A percentile compares a stretch with the other conserved stretches of the same genome.
These are phyloP conservation scores for Amauroascus niger DNA, from an alignment of 2,329 filamentous ascomycete genomes.

Conservation along the genomic window DNA sequence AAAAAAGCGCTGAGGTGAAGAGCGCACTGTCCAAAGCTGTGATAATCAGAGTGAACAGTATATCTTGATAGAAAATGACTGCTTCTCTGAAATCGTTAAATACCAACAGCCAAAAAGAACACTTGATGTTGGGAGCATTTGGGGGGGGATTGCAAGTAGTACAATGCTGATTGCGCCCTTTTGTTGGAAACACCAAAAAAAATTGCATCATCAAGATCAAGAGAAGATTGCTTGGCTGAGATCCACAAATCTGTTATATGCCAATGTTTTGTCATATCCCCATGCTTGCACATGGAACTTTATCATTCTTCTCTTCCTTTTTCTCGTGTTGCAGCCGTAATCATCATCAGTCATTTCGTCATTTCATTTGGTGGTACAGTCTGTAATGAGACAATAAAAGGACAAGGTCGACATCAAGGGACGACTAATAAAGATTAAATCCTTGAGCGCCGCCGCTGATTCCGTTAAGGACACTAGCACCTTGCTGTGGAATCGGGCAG, in stretches of 20 bases:
- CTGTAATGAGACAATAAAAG: slow-evolving; percentile 9
- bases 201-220: slow-evolving; percentile 10
- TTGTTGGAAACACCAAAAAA: background rate
- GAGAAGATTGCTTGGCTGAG: slow-evolving; percentile 3
- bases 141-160: slow-evolving; percentile 1
- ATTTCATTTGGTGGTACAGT: slow-evolving; percentile 13
- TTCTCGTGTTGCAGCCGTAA: slow-evolving; percentile 10
- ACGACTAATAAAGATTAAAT: slow-evolving; percentile 13
- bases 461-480: slow-evolving; percentile 16
- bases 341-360: slow-evolving; percentile 12
- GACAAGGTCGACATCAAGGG: slow-evolving; percentile 1
- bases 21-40: background rate
- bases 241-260: slow-evolving; percentile 9
- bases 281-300: background rate
- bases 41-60: background rate
- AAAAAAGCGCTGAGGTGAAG: background rate
- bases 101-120: slow-evolving; percentile 1
- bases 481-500: slow-evolving; percentile 24
- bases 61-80: background rate
- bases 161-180: background rate
- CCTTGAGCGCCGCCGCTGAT: slow-evolving; percentile 14
- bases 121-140: slow-evolving; percentile 5
- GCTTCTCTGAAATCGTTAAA: slow-evolving; percentile 1
- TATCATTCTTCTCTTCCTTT: slow-evolving; percentile 8
- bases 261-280: background rate